These are phyloP conservation scores for Rubus idaeus DNA, from an alignment of 306 rosid species.

Conservation along the genomic window DNA sequence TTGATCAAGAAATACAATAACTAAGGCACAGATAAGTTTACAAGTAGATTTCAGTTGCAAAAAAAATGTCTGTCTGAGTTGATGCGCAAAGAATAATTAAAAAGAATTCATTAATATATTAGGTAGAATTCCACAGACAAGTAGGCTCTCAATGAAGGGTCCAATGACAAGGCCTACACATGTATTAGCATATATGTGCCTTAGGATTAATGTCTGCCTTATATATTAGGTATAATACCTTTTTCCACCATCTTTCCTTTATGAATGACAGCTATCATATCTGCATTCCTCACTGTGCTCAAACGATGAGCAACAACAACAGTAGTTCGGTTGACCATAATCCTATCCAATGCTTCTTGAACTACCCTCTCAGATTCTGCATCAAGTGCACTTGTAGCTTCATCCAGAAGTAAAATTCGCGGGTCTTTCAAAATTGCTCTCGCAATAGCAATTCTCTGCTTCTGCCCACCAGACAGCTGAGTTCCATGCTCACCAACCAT, in stretches of 20 bases:
- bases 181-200: no score
- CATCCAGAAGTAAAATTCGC: slow-evolving; percentile 78
- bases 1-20: no score
- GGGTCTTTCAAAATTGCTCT: slow-evolving; percentile 88
- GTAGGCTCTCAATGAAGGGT: no score
- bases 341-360: slow-evolving; percentile 85
- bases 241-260: slow-evolving; percentile 91
- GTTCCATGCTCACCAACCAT: slow-evolving; percentile 94
- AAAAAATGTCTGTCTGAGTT: background rate
- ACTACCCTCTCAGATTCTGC: slow-evolving; percentile 89
- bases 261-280: slow-evolving; percentile 84
- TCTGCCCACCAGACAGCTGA: slow-evolving; percentile 92
- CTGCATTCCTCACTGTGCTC: slow-evolving; percentile 86
- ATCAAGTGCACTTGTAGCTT: slow-evolving; percentile 95
- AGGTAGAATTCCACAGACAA: no score
- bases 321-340: slow-evolving; percentile 83
- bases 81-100: background rate
- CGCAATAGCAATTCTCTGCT: slow-evolving; percentile 89
- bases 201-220: no score
- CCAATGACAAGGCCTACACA: no score
- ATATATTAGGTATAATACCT: slow-evolving; percentile 48
- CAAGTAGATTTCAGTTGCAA: background rate
- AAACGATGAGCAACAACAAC: slow-evolving; percentile 91
- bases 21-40: background rate
- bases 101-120: no score